These are phyloP conservation scores for Cyberlindnera petersonii DNA, from an alignment of 805 yeast species.

Conservation along the genomic window DNA sequence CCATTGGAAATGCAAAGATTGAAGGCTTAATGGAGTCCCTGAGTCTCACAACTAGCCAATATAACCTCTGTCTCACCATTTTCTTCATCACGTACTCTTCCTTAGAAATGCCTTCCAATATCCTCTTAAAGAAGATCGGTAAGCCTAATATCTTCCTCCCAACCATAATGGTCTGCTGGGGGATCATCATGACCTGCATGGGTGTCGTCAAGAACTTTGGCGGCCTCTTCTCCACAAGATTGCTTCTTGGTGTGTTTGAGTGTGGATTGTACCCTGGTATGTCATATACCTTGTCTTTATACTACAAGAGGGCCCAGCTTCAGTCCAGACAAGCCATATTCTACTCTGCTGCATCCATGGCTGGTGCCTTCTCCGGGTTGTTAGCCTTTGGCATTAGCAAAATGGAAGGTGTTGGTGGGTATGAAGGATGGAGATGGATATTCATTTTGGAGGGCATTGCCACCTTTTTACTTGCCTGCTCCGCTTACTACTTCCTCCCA, in stretches of 20 bases:
- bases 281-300: conserved; percentile 24
- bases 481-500: conserved; percentile 12
- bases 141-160: conserved; percentile 13
- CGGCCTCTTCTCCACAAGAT: conserved; percentile 16
- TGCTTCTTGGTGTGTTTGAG: conserved; percentile 21
- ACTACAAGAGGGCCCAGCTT: conserved; percentile 25
- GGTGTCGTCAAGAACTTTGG: conserved; percentile 17
- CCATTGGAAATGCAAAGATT: conserved; percentile 14
- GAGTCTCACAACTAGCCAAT: conserved; percentile 6
- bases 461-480: conserved; percentile 11
- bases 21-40: conserved; percentile 9
- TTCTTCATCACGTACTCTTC: conserved; percentile 20
- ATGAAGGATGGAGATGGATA: conserved; percentile 21
- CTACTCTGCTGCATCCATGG: conserved; percentile 24
- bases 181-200: conserved; percentile 16
- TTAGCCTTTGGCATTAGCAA: conserved; percentile 21
- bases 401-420: conserved; percentile 15
- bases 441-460: conserved; percentile 18
- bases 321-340: conserved; percentile 26
- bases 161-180: conserved; percentile 16
- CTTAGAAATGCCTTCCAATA: conserved; percentile 20
- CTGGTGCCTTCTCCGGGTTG: conserved; percentile 25
- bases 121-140: conserved; percentile 21
- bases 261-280: conserved; percentile 19
- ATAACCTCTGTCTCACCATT: conserved; percentile 15